phyloP scores from a whole-genome alignment of 768 basidiomycete species.

The Kwoniella bestiolae region DNA sequence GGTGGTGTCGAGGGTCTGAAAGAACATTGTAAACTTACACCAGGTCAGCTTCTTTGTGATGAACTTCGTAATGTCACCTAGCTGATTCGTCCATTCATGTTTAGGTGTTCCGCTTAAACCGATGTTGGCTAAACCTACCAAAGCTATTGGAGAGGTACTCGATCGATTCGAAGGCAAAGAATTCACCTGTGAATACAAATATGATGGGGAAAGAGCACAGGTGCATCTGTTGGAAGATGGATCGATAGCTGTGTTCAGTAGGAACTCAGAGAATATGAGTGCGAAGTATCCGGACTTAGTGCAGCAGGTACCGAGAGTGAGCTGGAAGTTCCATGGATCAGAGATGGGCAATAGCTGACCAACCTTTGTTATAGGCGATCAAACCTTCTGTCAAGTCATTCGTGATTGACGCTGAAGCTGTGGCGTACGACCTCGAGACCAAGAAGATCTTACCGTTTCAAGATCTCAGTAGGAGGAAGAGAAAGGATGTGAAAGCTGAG shows the following conservation, averaged over 20 bases:
- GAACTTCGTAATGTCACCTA: background rate
- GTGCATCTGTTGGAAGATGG: constrained; percentile 83
- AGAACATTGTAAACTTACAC: constrained; percentile 83
- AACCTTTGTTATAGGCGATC: constrained; percentile 68
- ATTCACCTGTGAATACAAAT: constrained; percentile 99
- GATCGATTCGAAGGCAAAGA: constrained; percentile 93
- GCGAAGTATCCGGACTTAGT: constrained; percentile 99
- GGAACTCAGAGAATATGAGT: constrained; percentile 99
- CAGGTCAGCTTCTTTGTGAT: constrained; percentile 62
- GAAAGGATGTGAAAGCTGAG: constrained; percentile 97
- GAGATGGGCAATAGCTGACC: background rate
- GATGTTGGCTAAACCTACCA: constrained; percentile 98
- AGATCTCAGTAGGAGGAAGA: constrained; percentile 88
- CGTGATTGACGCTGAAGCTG: constrained; percentile 94
- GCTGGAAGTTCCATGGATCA: constrained; percentile 36
- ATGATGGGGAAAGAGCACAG: constrained; percentile 97
- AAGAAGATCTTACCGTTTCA: constrained; percentile 96
- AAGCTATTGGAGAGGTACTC: constrained; percentile 95
- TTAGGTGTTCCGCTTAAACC: constrained; percentile 83
- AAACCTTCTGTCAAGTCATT: constrained; percentile 82
- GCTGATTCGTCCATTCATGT: constrained; percentile 10
- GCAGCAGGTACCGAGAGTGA: constrained; percentile 83
- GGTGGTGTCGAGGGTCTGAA: constrained; percentile 72
- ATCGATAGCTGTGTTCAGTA: constrained; percentile 84
- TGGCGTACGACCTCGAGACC: constrained; percentile 85